Conservation (phyloP, 441 rosid genomes). For the Gossypium gossypioides region DNA sequence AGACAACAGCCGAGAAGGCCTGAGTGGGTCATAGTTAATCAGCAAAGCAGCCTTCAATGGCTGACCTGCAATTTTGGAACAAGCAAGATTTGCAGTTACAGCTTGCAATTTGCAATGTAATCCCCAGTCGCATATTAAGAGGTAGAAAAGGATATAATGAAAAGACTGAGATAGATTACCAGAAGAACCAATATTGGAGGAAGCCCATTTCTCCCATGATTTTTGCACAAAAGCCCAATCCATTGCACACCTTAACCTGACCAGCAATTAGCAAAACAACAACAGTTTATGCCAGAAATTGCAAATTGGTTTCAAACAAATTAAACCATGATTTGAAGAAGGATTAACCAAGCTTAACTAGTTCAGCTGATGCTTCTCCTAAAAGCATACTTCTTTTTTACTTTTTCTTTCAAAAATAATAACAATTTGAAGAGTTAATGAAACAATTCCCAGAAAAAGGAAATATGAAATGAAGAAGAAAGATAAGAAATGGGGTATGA, state of each 20-base stretch:
- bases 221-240: conserved; percentile 51
- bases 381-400: background rate
- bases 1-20: conserved; percentile 73
- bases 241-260: conserved; percentile 14
- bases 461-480: background rate
- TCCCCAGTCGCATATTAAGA: background rate
- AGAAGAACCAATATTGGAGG: conserved; percentile 45
- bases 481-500: background rate
- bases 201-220: conserved; percentile 82
- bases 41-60: conserved; percentile 69
- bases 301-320: background rate
- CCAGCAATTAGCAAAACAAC: background rate
- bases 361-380: background rate
- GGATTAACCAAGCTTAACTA: background rate
- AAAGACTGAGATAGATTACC: conserved; percentile 24
- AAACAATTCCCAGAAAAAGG: background rate
- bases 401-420: background rate
- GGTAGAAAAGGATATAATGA: background rate
- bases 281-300: background rate
- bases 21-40: conserved; percentile 59
- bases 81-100: conserved; percentile 4
- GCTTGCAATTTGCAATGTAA: background rate
- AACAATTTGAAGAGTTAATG: background rate
- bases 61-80: conserved; percentile 28
- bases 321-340: background rate